phyloP scores from a whole-genome alignment of 768 basidiomycete genomes.

The Brasilioporus rufonigricans region DNA sequence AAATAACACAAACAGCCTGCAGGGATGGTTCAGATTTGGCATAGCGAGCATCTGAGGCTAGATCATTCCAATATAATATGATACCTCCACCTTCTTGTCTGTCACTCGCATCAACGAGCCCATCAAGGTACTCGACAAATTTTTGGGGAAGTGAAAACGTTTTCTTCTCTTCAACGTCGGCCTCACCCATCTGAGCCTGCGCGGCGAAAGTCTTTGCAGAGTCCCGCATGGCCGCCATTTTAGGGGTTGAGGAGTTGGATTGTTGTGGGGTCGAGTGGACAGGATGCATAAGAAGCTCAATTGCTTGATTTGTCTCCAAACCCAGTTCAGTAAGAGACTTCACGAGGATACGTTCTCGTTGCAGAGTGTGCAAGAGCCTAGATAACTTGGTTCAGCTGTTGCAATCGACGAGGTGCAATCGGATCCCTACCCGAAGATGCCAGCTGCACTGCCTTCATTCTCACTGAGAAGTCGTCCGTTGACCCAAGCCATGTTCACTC shows the following conservation, averaged over 20 bases:
- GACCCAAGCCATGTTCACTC: slow-evolving; percentile 67
- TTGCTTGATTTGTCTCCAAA: slow-evolving; percentile 58
- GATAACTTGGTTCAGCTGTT: slow-evolving; percentile 1
- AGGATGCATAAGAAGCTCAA: slow-evolving; percentile 71
- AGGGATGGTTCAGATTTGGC: slow-evolving; percentile 50
- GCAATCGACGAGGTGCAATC: not conserved
- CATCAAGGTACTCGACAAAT: slow-evolving; percentile 42
- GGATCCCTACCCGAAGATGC: slow-evolving; percentile 48
- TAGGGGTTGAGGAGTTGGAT: not conserved
- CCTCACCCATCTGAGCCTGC: not conserved
- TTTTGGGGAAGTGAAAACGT: slow-evolving; percentile 75
- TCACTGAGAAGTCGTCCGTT: slow-evolving; percentile 68
- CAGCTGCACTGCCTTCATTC: slow-evolving; percentile 59
- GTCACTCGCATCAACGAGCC: slow-evolving; percentile 91
- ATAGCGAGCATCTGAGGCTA: slow-evolving; percentile 78
- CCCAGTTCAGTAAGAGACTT: slow-evolving; percentile 58
- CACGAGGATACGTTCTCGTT: slow-evolving; percentile 68
- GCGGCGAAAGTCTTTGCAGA: slow-evolving; percentile 12
- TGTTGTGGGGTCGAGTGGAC: slow-evolving; percentile 55
- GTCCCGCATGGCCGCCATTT: not conserved
- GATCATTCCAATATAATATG: slow-evolving; percentile 87
- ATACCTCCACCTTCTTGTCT: slow-evolving; percentile 71
- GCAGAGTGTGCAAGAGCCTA: slow-evolving; percentile 67
- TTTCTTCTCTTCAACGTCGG: slow-evolving; percentile 55
- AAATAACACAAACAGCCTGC: slow-evolving; percentile 40